These are phyloP conservation scores for Porogramme epimiltina DNA, from an alignment of 1,284 basidiomycete genomes.

Conservation along the genomic window DNA sequence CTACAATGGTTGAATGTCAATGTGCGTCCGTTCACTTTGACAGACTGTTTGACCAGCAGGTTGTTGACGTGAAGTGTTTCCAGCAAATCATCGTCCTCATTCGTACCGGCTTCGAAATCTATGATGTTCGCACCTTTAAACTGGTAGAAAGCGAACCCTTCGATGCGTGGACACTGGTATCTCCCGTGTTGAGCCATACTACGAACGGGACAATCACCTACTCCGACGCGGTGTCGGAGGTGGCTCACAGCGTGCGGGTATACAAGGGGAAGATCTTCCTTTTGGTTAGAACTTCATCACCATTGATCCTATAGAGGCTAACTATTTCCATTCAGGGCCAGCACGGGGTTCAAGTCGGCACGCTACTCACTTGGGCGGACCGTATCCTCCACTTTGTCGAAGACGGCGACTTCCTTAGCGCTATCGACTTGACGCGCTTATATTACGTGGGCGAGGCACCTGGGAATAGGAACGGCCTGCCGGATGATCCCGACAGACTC, in stretches of 20 bases:
- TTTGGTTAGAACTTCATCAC: constrained; percentile 67
- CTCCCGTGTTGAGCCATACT: constrained; percentile 52
- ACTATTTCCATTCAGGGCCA: constrained; percentile 48
- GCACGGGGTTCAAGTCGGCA: constrained; percentile 80
- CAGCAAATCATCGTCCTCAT: constrained; percentile 72
- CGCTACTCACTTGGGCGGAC: constrained; percentile 94
- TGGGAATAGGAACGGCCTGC: constrained; percentile 90
- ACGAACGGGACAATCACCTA: constrained; percentile 49
- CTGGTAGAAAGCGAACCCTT: constrained; percentile 62
- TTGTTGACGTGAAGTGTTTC: constrained; percentile 14
- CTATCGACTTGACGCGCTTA: constrained; percentile 83
- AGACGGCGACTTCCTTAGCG: constrained; percentile 85
- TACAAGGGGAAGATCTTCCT: constrained; percentile 93
- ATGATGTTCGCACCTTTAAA: constrained; percentile 60
- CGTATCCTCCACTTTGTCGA: constrained; percentile 85
- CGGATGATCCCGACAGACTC: constrained; percentile 61
- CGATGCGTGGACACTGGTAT: constrained; percentile 55
- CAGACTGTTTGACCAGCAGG: neutral
- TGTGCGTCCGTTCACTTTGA: constrained; percentile 54
- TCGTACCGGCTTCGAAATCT: constrained; percentile 61
- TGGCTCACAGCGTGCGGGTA: constrained; percentile 75
- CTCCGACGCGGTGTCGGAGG: constrained; percentile 50
- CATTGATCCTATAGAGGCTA: neutral
- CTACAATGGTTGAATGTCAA: constrained; percentile 77
- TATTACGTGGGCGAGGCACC: constrained; percentile 85